Evolutionary conservation across 163 green algal genomes (phyloP), one percentile per base, ranked within the genome.

Genomic region (Volvox carteri): DNA sequence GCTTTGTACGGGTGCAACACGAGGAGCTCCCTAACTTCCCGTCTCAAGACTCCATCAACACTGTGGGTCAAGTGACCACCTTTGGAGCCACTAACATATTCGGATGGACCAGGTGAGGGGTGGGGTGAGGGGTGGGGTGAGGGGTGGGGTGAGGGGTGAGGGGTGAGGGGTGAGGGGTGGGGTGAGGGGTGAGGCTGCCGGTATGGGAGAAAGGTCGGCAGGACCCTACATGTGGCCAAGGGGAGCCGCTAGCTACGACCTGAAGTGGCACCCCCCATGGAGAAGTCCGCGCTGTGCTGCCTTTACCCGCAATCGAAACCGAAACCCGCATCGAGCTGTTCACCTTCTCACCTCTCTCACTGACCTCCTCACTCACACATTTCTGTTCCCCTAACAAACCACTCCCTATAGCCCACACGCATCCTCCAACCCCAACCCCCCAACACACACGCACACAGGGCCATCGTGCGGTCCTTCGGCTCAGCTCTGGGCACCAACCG

Each of bases 41-140:
- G 23, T 60, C 68, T 3, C 12, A 33, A 21, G 48, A 48, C 28
- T 4, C 12, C 25, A 60, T 46, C 35, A 74, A 81, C 37, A 74
- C 25, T 8, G 67, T 52, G 35, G 83, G 44, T 0, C 25, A 60
- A 37, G 11, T 88, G 35, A 46, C 33, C 23, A 83, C 67, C 28
- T 88, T 88, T 23, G 83, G 68, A n/a, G 83, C 83, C 46, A 88
- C 35, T 35, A 88, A 88, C 48, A 35, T 88, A 12, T 88, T 83
- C 28, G 83, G 83, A 11, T 88, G 83, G 83, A 88, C 83, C 4
- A 7, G 83, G 83, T 88, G 68, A 3, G 83, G 11, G 35, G 7
- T 8, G 19, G 35, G 33, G 5, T 4, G 68, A 52, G 18, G 33
- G 21, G 18, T n/a, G 19, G 68, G 68, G 5, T 33, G 33, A 52